A percentile compares a stretch with the other conserved stretches of the same genome.
Evolutionary conservation across 306 rosid species (phyloP).

Genomic region (Abrus precatorius): DNA sequence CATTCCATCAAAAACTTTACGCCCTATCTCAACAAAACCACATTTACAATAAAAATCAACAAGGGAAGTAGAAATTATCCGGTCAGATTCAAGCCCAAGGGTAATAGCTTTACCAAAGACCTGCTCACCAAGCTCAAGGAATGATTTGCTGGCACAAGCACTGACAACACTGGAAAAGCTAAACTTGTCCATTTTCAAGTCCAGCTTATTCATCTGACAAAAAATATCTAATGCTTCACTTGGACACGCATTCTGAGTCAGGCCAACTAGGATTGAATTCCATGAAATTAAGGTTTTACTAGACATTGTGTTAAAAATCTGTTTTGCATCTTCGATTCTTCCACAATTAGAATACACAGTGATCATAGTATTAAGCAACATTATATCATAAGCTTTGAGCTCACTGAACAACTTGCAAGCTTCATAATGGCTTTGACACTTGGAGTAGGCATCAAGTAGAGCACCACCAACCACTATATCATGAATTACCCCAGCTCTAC

Average conservation of each 20-base stretch:
- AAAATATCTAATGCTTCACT: slow-evolving; percentile 70
- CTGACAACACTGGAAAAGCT: slow-evolving; percentile 75
- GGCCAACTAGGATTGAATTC: slow-evolving; percentile 82
- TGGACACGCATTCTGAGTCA: slow-evolving; percentile 72
- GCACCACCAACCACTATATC: slow-evolving; percentile 72
- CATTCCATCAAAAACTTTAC: slow-evolving; percentile 65
- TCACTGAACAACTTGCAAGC: slow-evolving; percentile 80
- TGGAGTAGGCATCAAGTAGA: slow-evolving; percentile 79
- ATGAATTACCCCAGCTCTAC: slow-evolving; percentile 62
- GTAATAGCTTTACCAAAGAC: slow-evolving; percentile 66
- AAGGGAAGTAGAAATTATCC: slow-evolving; percentile 67
- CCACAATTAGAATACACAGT: slow-evolving; percentile 74
- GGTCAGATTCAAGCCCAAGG: slow-evolving; percentile 69
- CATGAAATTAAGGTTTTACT: slow-evolving; percentile 76
- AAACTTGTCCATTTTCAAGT: slow-evolving; percentile 71
- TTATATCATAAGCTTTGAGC: slow-evolving; percentile 67
- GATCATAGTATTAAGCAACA: slow-evolving; percentile 81
- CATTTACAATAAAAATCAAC: slow-evolving; percentile 84
- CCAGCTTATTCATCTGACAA: slow-evolving; percentile 64
- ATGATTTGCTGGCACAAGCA: slow-evolving; percentile 75
- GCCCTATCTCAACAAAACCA: slow-evolving; percentile 69
- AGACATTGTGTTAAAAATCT: slow-evolving; percentile 64
- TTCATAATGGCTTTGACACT: slow-evolving; percentile 65
- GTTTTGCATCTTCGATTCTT: slow-evolving; percentile 77
- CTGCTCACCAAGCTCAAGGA: slow-evolving; percentile 76